phyloP scores from a whole-genome alignment of 176 grass and related monocot genomes.

The Hordeum vulgare region MorexV3_pseudomolecules_assembly NC_058521.1:601474176-601474675 shows the following conservation, averaged over 20 bases:
- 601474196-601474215: slow-evolving; percentile 16
- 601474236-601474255: slow-evolving; percentile 34
- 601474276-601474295: slow-evolving; percentile 62
- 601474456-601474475: slow-evolving; percentile 66
- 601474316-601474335: slow-evolving; percentile 51
- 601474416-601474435: slow-evolving; percentile 47
- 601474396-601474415: slow-evolving; percentile 46
- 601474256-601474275: slow-evolving; percentile 79
- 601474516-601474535: slow-evolving; percentile 55
- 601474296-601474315: slow-evolving; percentile 53
- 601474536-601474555: slow-evolving; percentile 69
- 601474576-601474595: slow-evolving; percentile 41
- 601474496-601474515: slow-evolving; percentile 73
- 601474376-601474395: slow-evolving; percentile 93
- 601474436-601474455: slow-evolving; percentile 39
- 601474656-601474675: slow-evolving; percentile 12
- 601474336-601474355: slow-evolving; percentile 69
- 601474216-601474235: slow-evolving; percentile 18
- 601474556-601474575: slow-evolving; percentile 81
- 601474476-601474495: slow-evolving; percentile 83
- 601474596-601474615: slow-evolving; percentile 47
- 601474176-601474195: slow-evolving; percentile 31
- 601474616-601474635: background rate
- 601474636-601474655: background rate
- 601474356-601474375: slow-evolving; percentile 70